These are phyloP conservation scores for Fusarium robinianum DNA, from an alignment of 2,329 filamentous ascomycete genomes.

Conservation along the genomic window DNA sequence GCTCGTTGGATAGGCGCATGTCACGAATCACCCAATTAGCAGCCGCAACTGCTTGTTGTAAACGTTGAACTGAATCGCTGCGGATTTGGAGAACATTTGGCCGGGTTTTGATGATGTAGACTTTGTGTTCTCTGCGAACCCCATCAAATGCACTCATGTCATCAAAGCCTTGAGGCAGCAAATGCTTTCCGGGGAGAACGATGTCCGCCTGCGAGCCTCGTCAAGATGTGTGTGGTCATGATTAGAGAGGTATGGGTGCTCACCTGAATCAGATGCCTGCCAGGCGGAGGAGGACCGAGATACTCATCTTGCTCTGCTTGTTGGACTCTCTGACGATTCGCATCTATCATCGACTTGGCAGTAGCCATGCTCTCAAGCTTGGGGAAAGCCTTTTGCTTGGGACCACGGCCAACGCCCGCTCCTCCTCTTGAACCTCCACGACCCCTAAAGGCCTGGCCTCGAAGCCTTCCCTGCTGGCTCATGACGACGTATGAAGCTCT, in stretches of 20 bases:
- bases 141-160: slow-evolving; percentile 31
- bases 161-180: slow-evolving; percentile 36
- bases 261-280: slow-evolving; percentile 34
- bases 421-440: too few species aligned
- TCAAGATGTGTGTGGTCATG: too few species aligned
- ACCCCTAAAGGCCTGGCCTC: too few species aligned
- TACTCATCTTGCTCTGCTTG: slow-evolving; percentile 28
- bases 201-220: too few species aligned
- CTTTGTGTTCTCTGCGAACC: slow-evolving; percentile 36
- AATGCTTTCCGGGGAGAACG: slow-evolving; percentile 38
- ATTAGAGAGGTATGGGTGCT: too few species aligned
- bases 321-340: slow-evolving; percentile 19
- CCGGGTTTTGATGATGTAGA: slow-evolving; percentile 39
- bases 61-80: slow-evolving; percentile 26
- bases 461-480: too few species aligned
- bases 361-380: slow-evolving; percentile 21
- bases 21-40: slow-evolving; percentile 42
- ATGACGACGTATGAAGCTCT: too few species aligned
- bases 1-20: slow-evolving; percentile 37
- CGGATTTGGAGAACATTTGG: slow-evolving; percentile 36
- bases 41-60: slow-evolving; percentile 37
- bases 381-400: slow-evolving; percentile 12
- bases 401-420: too few species aligned
- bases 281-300: slow-evolving; percentile 32
- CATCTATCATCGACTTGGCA: slow-evolving; percentile 32